Evolutionary conservation across 2,329 filamentous ascomycete species (phyloP).

Genomic region (Trichophyton benhamiae): DNA sequence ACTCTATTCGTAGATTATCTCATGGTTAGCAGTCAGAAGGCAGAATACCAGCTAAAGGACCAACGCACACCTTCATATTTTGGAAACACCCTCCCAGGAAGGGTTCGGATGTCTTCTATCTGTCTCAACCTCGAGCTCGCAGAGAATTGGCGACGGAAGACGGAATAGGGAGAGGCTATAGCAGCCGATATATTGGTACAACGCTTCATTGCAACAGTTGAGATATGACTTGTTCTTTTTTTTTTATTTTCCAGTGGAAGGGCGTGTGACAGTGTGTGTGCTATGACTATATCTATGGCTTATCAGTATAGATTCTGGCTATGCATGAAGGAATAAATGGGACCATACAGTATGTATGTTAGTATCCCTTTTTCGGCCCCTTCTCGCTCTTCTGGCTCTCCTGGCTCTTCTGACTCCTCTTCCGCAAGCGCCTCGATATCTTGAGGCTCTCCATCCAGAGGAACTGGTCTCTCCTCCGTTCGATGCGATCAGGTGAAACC

Average conservation of each 20-base stretch:
- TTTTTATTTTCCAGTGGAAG: background rate
- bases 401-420: background rate
- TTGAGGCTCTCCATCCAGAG: background rate
- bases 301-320: background rate
- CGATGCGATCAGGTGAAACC: background rate
- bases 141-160: slow-evolving; percentile 29
- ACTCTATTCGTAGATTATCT: slow-evolving; percentile 33
- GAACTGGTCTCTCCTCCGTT: background rate
- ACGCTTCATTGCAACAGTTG: background rate
- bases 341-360: background rate
- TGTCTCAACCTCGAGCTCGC: slow-evolving; percentile 29
- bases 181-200: background rate
- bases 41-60: background rate
- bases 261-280: background rate
- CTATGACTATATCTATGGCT: background rate
- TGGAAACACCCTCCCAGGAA: slow-evolving; percentile 45
- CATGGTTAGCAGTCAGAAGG: background rate
- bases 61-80: slow-evolving; percentile 48
- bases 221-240: background rate
- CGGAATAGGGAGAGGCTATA: background rate
- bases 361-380: background rate
- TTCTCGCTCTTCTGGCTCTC: background rate
- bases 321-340: background rate
- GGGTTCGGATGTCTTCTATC: slow-evolving; percentile 33
- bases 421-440: background rate